A percentile compares a stretch with the other conserved stretches of the same genome.
Evolutionary conservation across 345 rosid genomes (phyloP).

Genomic region (Brassica rapa): DNA sequence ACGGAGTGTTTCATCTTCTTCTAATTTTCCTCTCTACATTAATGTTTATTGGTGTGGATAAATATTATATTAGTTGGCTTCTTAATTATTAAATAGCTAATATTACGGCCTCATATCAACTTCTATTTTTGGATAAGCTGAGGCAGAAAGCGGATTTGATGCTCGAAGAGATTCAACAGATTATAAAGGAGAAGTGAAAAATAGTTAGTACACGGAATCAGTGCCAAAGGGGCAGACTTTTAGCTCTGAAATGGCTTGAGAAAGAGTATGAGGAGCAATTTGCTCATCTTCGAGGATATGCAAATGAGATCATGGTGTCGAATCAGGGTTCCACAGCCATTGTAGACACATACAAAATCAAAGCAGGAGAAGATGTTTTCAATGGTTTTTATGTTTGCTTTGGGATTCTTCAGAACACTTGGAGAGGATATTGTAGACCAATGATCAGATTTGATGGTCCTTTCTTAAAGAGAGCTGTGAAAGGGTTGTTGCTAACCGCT

Average conservation of each 20-base stretch:
- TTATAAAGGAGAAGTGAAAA: background rate
- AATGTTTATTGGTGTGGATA: slow-evolving; percentile 15
- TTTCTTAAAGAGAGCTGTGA: too few relatives aligned
- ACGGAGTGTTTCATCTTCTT: slow-evolving; percentile 38
- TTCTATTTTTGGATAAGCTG: background rate
- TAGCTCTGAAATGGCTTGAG: background rate
- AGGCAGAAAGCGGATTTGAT: background rate
- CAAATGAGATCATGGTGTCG: too few relatives aligned
- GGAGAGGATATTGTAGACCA: background rate
- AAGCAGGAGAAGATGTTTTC: background rate
- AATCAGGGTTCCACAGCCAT: background rate
- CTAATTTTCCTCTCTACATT: slow-evolving; percentile 39
- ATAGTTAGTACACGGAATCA: background rate
- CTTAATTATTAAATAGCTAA: slow-evolving; percentile 8
- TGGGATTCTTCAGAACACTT: background rate
- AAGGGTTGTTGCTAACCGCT: too few relatives aligned
- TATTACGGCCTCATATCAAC: slow-evolving; percentile 30
- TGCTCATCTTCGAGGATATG: too few relatives aligned
- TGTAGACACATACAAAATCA: background rate
- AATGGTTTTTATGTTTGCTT: background rate
- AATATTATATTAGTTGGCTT: slow-evolving; percentile 18
- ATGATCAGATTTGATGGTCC: too few relatives aligned
- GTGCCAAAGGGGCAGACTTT: background rate
- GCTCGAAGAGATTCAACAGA: background rate
- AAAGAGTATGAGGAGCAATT: too few relatives aligned